Base-by-base conservation (phyloP, 208 protist species). In the Naegleria lovaniensis region DNA sequence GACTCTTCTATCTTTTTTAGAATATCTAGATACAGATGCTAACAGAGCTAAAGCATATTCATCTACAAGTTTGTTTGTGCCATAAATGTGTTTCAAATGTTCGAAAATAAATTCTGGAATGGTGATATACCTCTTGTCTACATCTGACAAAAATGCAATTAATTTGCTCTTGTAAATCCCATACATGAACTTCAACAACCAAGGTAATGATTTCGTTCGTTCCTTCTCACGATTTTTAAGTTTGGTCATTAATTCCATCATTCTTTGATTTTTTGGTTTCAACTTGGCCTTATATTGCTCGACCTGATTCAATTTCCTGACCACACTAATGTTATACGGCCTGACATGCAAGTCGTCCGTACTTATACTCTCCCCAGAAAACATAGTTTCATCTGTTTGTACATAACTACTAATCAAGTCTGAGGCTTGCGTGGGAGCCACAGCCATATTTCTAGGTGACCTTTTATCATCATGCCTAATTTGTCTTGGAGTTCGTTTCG, bases 101-200 rank as follows among this genome's bases (percentile, higher is more conserved):
- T 85, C 83, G 29, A 85, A 85, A 25, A 85, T 48, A 48, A 85
- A 85, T 48, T 85, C 83, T 48, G 83, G 83, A 6, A 85, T n/a
- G 7, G 83, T 38, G 55, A 67, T 67, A 15, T 29, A 29, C 55
- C 22, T 67, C 55, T 67, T 67, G 0, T 25, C 15, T 43, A 29
- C 40, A 4, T 48, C 36, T 19, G 29, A 40, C 16, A 48, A 19
- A n/a, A 13, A 43, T 22, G 83, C 13, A 33, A 33, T 16, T 33
- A 48, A 39, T 85, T 85, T 85, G 25, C 16, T 48, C 41, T 85
- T 85, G 16, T 85, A 85, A 48, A 85, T 85, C 29, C 38, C n/a
- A 29, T 22, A 51, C 29, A 85, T 85, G 15, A 85, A 85, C 13
- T 33, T 85, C 11, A 85, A 40, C 25, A 85, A 43, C 83, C 83